Evolutionary conservation across 176 grass and related monocot species (phyloP), one percentile per base, ranked within the genome.

Genomic region (Leersia perrieri): DNA sequence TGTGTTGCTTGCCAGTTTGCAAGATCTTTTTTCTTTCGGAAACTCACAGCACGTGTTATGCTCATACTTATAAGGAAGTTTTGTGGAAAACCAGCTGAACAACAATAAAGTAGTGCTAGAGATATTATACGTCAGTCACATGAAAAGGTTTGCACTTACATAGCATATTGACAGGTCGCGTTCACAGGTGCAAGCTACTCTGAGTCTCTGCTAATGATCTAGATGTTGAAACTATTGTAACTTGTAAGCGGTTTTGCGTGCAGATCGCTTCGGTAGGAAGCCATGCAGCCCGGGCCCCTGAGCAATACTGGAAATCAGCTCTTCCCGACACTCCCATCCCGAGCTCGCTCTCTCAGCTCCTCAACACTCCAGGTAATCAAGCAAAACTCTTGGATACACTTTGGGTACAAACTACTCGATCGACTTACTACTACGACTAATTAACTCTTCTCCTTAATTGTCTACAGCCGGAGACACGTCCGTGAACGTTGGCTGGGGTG

Each of bases 271-370:
- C 82, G 10, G 85, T 74, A 30, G 82, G 79, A 71, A 81, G 83
- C 72, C 86, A 91, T 89, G 92, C 88, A 73, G 86, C 75, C 33
- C 32, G 78, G 9, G 33, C 92, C 70, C 86, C 92, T 13, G 83
- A 81, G 57, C 70, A 76, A 13, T 92, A 94, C 74, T 92, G 92
- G 92, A 74, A 82, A 33, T 82, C 89, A 34, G 81, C 80, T 72
- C 81, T 94, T 47, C 89, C 87, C 14, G 61, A 79, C 76, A 87
- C 86, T 27, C 83, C 87, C 73, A 94, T 94, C 86, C 92, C 87
- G 4, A 79, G 68, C 38, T 82, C 92, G 58, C 79, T 94, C 76
- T 80, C 78, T 40, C 81, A 82, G 42, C 83, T 84, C 22, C 82
- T 94, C 9, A 72, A 38, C 38, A 33, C 80, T 23, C 72, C 20